Percentiles rank a stretch among this genome's conserved stretches.
phyloP scores from a whole-genome alignment of 495 filamentous ascomycete species.

The Podospora appendiculata region DNA sequence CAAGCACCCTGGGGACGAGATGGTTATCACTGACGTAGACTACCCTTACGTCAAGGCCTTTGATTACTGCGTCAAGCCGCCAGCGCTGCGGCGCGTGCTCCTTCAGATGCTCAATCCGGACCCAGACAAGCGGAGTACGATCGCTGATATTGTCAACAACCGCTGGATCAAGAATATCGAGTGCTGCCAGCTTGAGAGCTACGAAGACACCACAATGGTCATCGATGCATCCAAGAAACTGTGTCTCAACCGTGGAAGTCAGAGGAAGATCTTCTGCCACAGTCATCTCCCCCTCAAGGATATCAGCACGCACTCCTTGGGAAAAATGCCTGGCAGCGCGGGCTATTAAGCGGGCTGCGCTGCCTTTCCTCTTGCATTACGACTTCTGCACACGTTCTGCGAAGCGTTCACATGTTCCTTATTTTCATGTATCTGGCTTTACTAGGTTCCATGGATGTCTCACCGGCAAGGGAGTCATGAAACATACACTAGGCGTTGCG shows the following conservation, averaged over 20 bases:
- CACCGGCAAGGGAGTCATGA: too few relatives aligned
- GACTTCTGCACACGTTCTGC: too few relatives aligned
- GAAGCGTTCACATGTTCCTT: too few relatives aligned
- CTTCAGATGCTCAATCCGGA: constrained; percentile 72
- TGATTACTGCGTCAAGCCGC: constrained; percentile 43
- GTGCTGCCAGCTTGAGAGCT: constrained; percentile 60
- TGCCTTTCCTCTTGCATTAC: not conserved
- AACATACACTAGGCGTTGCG: too few relatives aligned
- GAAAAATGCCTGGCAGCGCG: constrained; percentile 39
- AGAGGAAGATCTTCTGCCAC: constrained; percentile 40
- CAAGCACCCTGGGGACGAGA: constrained; percentile 39
- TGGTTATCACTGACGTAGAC: constrained; percentile 37
- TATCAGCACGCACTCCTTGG: constrained; percentile 29
- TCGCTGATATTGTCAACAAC: constrained; percentile 52
- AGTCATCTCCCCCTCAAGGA: constrained; percentile 39
- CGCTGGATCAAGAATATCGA: constrained; percentile 60
- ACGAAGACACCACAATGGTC: constrained; percentile 41
- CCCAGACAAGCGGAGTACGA: constrained; percentile 56
- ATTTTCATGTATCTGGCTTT: too few relatives aligned
- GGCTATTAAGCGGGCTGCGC: constrained; percentile 28
- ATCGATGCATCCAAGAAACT: constrained; percentile 48
- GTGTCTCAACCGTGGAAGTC: constrained; percentile 28
- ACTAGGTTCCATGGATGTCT: too few relatives aligned
- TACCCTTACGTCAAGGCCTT: constrained; percentile 46
- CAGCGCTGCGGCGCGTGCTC: constrained; percentile 52